These are phyloP conservation scores for Mychonastes homosphaera DNA, from an alignment of 139 green algal genomes.

Conservation along the genomic window DNA sequence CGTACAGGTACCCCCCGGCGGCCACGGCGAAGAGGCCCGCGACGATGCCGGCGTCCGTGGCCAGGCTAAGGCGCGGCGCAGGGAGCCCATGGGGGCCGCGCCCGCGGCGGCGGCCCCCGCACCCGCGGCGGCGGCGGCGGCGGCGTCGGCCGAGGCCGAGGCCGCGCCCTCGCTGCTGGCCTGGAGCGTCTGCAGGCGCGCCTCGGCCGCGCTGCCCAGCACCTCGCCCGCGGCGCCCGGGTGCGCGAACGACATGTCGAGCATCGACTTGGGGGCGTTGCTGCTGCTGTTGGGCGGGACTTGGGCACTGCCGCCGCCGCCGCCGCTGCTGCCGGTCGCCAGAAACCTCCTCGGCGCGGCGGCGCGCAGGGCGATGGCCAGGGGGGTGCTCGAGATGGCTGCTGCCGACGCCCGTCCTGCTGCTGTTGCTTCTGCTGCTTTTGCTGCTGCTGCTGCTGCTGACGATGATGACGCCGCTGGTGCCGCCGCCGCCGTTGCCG, in stretches of 20 bases:
- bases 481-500: too few species aligned
- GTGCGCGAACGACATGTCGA: not conserved
- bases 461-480: not conserved
- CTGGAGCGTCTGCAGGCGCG: not conserved
- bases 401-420: not conserved
- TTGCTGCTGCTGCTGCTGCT: conserved; percentile 2
- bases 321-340: not conserved
- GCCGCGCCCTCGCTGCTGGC: not conserved
- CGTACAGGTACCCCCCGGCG: too few species aligned
- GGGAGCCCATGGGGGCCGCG: too few species aligned
- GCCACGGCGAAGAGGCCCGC: too few species aligned
- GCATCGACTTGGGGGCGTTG: conserved; percentile 5
- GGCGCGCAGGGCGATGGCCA: too few species aligned
- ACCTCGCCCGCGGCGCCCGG: not conserved
- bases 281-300: not conserved
- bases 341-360: not conserved
- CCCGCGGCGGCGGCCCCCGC: not conserved
- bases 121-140: not conserved
- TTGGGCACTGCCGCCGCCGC: not conserved
- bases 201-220: conserved; percentile 3
- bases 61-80: too few species aligned
- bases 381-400: conserved; percentile 4
- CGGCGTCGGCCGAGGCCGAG: not conserved
- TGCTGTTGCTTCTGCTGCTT: not conserved
- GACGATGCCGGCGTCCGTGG: too few species aligned